Evolutionary conservation across 805 yeast genomes (phyloP).

Genomic region (Candida hungchunana): DNA sequence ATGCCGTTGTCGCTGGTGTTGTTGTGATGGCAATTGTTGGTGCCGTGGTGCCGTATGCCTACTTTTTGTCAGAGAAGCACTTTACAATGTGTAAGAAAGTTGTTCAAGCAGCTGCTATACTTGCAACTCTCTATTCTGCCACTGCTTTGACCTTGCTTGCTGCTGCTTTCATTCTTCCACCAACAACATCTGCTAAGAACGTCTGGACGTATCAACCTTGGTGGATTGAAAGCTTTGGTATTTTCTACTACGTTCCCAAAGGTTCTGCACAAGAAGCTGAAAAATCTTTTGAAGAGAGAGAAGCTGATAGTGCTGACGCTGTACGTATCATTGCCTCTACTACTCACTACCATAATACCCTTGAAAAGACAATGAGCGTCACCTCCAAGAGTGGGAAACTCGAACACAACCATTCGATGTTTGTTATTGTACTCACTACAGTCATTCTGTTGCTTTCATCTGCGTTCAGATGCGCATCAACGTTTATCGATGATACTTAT

Average conservation of each 20-base stretch:
- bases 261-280: constrained; percentile 48
- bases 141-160: constrained; percentile 46
- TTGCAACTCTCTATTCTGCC: constrained; percentile 47
- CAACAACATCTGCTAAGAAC: constrained; percentile 45
- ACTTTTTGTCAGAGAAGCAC: constrained; percentile 42
- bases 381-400: constrained; percentile 33
- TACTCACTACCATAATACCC: constrained; percentile 33
- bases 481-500: constrained; percentile 32
- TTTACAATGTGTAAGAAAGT: constrained; percentile 51
- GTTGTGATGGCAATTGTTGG: constrained; percentile 68
- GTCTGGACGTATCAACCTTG: constrained; percentile 66
- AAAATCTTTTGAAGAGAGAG: constrained; percentile 41
- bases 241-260: constrained; percentile 54
- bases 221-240: constrained; percentile 67
- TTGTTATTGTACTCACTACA: constrained; percentile 40
- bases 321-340: constrained; percentile 50
- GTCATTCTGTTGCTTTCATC: constrained; percentile 47
- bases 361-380: constrained; percentile 26
- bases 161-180: constrained; percentile 50
- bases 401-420: constrained; percentile 48
- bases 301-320: constrained; percentile 28
- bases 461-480: constrained; percentile 44
- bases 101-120: constrained; percentile 45
- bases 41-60: constrained; percentile 54
- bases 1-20: constrained; percentile 50